Evolutionary conservation across 768 basidiomycete species (phyloP), one percentile per base, ranked within the genome.

Genomic region (Coprinopsis sp.): DNA sequence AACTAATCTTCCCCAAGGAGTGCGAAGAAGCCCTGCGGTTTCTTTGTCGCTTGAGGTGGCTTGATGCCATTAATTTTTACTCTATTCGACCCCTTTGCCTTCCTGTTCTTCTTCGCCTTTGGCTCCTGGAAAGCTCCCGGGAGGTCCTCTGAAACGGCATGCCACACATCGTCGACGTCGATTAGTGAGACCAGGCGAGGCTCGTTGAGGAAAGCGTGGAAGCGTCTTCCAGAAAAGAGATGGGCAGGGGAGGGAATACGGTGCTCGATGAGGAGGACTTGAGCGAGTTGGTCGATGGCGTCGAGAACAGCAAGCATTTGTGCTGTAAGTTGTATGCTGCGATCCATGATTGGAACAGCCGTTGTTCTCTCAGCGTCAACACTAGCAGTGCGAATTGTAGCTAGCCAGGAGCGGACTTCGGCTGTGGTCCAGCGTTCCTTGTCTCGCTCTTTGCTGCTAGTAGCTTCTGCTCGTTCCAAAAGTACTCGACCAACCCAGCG

Each of bases 321-420:
- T 0, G 86, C 84, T 41, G 71, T 67, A 13, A 90, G 70, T 54
- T 89, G 87, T 33, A 88, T 65, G 54, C 80, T 77, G 4, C 86
- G 71, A 57, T 85, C 79, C 16, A 63, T 59, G 19, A 82, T 64
- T 0, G 45, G 51, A 22, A 47, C 34, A 3, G 48, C 44, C 6
- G 21, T 42, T 10, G 14, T 39, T n/a, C 36, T 11, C 12, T 16
- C 44, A 25, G 41, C 38, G 11, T 22, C 61, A 39, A 60, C 64
- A 62, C 25, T 40, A 33, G 33, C 50, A 44, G 10, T 11, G 5
- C 18, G 2, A 60, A 81, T 79, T 25, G 79, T 68, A 0, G 76
- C 66, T 33, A 90, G 69, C 56, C 87, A 71, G 23, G 76, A 78
- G 3, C 57, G 67, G 3, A 77, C 82, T 58, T 91, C 88, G 4